Evolutionary conservation across 768 basidiomycete species (phyloP).

Genomic region (Trametes sanguinea): DNA sequence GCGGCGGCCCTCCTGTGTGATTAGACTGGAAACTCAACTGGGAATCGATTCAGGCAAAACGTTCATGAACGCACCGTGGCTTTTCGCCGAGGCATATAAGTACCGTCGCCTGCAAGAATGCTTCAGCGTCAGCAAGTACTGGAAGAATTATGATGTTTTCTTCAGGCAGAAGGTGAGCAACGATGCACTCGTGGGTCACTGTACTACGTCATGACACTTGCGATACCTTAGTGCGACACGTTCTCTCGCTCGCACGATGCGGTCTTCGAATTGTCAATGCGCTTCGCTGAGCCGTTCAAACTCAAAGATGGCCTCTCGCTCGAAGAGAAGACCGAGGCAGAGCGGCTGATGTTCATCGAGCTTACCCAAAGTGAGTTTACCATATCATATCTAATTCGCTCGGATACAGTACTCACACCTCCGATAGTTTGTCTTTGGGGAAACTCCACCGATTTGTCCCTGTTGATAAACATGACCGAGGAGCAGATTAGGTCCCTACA

Average conservation of each 20-base stretch:
- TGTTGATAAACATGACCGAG: slow-evolving; percentile 97
- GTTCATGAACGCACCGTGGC: slow-evolving; percentile 96
- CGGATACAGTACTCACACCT: not conserved
- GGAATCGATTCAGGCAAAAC: slow-evolving; percentile 58
- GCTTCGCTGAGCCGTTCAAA: slow-evolving; percentile 85
- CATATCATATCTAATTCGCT: not conserved
- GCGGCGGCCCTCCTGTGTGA: too few species aligned
- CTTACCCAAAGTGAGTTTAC: slow-evolving; percentile 77
- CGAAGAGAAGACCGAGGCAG: slow-evolving; percentile 64
- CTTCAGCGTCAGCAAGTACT: slow-evolving; percentile 89
- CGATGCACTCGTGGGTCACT: not conserved
- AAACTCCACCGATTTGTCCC: slow-evolving; percentile 92
- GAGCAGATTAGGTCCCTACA: slow-evolving; percentile 97
- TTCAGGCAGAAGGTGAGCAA: slow-evolving; percentile 82
- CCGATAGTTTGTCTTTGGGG: slow-evolving; percentile 91
- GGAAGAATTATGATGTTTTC: slow-evolving; percentile 92
- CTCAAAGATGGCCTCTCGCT: slow-evolving; percentile 54
- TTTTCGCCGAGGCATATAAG: slow-evolving; percentile 95
- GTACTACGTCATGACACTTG: not conserved
- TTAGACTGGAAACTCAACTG: not conserved
- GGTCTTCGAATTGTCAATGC: slow-evolving; percentile 90
- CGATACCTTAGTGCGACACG: slow-evolving; percentile 74
- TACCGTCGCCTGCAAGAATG: slow-evolving; percentile 90
- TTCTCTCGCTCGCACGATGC: slow-evolving; percentile 91
- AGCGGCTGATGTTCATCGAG: slow-evolving; percentile 87